Evolutionary conservation across 2,329 filamentous ascomycete species (phyloP).

Genomic region (Beauveria australis): DNA sequence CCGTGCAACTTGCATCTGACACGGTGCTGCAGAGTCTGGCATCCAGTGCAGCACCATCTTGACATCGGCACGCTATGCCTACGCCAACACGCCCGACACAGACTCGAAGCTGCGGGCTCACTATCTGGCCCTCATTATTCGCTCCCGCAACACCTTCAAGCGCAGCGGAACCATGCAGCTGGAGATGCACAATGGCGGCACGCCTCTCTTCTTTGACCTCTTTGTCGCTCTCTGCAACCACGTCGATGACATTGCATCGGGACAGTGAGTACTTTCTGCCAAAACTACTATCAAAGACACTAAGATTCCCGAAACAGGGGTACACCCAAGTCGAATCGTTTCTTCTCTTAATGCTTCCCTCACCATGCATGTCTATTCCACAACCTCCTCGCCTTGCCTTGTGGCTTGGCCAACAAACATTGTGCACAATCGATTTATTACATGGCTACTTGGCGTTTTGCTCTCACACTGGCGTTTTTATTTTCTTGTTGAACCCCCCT

Average conservation of each 20-base stretch:
- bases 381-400: not conserved
- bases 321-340: slow-evolving; percentile 41
- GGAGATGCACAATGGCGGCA: slow-evolving; percentile 84
- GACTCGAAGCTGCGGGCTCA: slow-evolving; percentile 88
- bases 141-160: slow-evolving; percentile 82
- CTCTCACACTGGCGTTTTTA: not conserved
- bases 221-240: slow-evolving; percentile 92
- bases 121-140: slow-evolving; percentile 87
- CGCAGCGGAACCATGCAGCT: slow-evolving; percentile 90
- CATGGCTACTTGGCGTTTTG: slow-evolving; percentile 8
- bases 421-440: not conserved
- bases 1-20: not conserved
- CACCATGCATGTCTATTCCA: not conserved
- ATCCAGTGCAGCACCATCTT: slow-evolving; percentile 81
- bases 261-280: slow-evolving; percentile 36
- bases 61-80: slow-evolving; percentile 80
- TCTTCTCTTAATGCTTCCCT: slow-evolving; percentile 20
- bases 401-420: not conserved
- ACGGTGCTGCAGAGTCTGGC: slow-evolving; percentile 49
- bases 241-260: slow-evolving; percentile 60
- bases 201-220: slow-evolving; percentile 79
- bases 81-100: slow-evolving; percentile 77
- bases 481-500: not conserved
- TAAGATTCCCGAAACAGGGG: slow-evolving; percentile 18
- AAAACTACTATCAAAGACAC: too few species aligned